Evolutionary conservation across 768 basidiomycete species (phyloP).

Genomic region (Mycena haematopus): DNA sequence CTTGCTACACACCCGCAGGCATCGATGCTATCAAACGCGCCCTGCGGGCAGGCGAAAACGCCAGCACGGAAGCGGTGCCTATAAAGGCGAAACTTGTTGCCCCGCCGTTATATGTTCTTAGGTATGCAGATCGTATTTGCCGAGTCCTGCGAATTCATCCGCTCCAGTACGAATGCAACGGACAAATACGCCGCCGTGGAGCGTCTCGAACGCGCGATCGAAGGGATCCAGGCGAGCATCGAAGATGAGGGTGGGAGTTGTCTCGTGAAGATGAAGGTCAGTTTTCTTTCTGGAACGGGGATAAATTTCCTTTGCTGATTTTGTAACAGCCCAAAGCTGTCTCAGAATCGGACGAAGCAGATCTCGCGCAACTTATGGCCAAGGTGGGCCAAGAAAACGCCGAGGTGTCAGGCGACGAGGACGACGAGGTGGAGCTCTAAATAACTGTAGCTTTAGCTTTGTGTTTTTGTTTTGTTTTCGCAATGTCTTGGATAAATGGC

Average conservation of each 20-base stretch:
- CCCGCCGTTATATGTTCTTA: slow-evolving; percentile 94
- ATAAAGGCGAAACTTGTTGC: slow-evolving; percentile 98
- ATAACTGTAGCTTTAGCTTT: neutral
- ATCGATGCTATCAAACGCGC: slow-evolving; percentile 98
- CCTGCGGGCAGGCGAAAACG: slow-evolving; percentile 84
- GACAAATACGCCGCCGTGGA: slow-evolving; percentile 97
- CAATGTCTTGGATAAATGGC: slow-evolving; percentile 20
- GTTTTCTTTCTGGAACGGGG: neutral
- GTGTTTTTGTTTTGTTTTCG: neutral
- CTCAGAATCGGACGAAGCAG: slow-evolving; percentile 96
- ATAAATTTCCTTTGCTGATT: neutral
- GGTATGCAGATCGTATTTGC: neutral
- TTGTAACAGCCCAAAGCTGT: slow-evolving; percentile 88
- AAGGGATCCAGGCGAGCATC: slow-evolving; percentile 85
- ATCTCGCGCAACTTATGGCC: slow-evolving; percentile 96
- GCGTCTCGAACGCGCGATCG: slow-evolving; percentile 91
- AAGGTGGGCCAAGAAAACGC: slow-evolving; percentile 93
- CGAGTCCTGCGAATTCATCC: neutral
- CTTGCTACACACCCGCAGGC: slow-evolving; percentile 93
- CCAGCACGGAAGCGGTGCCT: slow-evolving; percentile 88
- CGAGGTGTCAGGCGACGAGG: slow-evolving; percentile 95
- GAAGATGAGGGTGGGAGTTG: slow-evolving; percentile 85
- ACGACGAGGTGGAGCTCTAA: slow-evolving; percentile 65
- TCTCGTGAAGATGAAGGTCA: slow-evolving; percentile 96
- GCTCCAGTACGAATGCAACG: slow-evolving; percentile 81